These are phyloP conservation scores for Neofusicoccum parvum DNA, from an alignment of 2,329 filamentous ascomycete species.

Conservation along the genomic window DNA sequence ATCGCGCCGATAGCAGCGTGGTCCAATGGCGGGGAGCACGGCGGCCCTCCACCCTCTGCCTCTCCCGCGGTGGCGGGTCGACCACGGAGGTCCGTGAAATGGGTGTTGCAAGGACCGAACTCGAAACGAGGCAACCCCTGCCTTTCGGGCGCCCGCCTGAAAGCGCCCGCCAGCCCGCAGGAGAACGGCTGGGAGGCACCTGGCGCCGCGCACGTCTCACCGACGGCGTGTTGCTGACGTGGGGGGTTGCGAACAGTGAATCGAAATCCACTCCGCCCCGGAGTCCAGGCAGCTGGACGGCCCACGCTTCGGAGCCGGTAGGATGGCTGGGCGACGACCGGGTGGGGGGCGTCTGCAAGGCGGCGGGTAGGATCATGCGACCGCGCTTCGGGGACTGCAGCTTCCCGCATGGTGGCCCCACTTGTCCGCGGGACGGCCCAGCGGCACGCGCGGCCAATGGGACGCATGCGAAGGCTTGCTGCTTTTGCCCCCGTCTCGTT, in stretches of 20 bases:
- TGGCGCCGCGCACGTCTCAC: slow-evolving; percentile 3
- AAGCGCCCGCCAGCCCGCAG: background rate
- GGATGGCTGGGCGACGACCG: background rate
- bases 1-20: background rate
- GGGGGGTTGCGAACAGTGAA: background rate
- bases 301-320: background rate
- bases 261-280: background rate
- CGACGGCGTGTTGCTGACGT: slow-evolving; percentile 1
- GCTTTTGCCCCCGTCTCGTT: background rate
- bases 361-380: background rate
- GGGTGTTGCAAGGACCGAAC: background rate
- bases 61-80: background rate
- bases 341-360: background rate
- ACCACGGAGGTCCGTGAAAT: background rate
- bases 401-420: slow-evolving; percentile 12
- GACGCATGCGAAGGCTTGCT: background rate
- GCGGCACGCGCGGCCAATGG: background rate
- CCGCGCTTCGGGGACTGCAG: background rate
- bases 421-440: slow-evolving; percentile 6
- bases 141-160: background rate
- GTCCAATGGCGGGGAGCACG: background rate
- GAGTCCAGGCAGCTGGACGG: background rate
- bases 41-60: background rate
- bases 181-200: background rate
- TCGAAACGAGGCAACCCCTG: background rate